phyloP scores from a whole-genome alignment of 2,329 filamentous ascomycete genomes.

The Scedosporium apiospermum region DNA sequence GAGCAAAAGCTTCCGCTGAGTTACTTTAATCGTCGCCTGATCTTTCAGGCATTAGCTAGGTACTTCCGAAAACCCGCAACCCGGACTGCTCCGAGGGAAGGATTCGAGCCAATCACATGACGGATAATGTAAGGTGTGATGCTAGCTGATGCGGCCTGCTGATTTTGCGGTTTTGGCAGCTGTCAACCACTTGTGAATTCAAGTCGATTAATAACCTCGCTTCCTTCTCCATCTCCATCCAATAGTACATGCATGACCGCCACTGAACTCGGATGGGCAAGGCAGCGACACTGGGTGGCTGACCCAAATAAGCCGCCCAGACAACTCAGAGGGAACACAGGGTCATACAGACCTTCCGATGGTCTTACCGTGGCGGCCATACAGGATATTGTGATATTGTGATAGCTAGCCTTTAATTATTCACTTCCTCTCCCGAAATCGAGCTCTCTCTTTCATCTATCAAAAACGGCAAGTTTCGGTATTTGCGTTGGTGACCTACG shows the following conservation, averaged over 20 bases:
- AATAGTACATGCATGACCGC: no score
- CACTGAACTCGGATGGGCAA: no score
- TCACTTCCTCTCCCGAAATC: not conserved
- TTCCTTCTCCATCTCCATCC: no score
- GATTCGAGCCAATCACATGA: conserved; percentile 22
- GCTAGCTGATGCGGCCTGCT: not conserved
- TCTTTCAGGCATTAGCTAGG: conserved; percentile 20
- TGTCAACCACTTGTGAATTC: no score
- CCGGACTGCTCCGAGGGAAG: conserved; percentile 29
- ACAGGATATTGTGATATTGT: not conserved
- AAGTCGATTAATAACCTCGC: no score
- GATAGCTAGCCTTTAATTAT: not conserved
- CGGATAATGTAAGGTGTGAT: conserved; percentile 2
- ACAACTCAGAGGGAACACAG: no score
- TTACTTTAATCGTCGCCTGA: conserved; percentile 32
- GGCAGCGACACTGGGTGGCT: no score
- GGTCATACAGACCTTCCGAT: not conserved
- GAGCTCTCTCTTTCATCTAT: not conserved
- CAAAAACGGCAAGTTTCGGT: no score
- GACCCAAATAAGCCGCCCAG: no score
- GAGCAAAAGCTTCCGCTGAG: conserved; percentile 32
- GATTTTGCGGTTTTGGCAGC: not conserved
- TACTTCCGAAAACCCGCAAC: conserved; percentile 16
- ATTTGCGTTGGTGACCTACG: no score
- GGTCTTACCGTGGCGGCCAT: not conserved